Base-by-base conservation (phyloP, 2,329 filamentous ascomycete genomes). In the Gyromitra esculenta region DNA sequence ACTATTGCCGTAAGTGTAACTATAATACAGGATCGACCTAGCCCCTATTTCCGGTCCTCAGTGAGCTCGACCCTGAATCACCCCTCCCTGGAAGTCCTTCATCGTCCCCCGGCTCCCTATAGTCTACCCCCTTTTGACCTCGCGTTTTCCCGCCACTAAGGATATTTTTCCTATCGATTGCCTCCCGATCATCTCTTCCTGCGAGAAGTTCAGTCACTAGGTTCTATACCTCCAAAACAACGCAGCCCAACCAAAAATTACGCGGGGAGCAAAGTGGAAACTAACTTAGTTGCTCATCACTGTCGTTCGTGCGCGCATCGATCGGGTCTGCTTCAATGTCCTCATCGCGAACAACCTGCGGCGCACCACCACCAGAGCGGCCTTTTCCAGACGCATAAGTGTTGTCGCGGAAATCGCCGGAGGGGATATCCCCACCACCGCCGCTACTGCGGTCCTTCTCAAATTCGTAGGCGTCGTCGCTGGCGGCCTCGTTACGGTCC, bases 121-220 rank as follows among this genome's bases (percentile, higher is more conserved):
- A 76, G 35, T 67, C 41, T 59, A 66, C 59, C 18, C 45, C 57
- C 31, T 18, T 25, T 8, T 37, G 45, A n/a, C 48, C 60, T 50
- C 74, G 62, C 11, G 62, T 73, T 7, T 50, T 31, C 9, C 25
- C 35, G n/a, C 62, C 59, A 5, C 60, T 35, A 2, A 68, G 8
- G 21, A 73, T 73, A n/a, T 68, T 73, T 11, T 39, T 25, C 21
- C 21, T 48, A 50, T 68, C 52, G 21, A 73, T 73, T 13, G 62
- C 69, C 69, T 73, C 74, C 5, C 60, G 50, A 1, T 73, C 74
- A 62, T 73, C 69, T 9, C 69, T 25, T 52, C n/a, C 74, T 76
- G 54, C 4, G 52, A 13, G 60, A 52, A 18, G 9, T 9, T 57
- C 25, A 67, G 41, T 18, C 13, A 25, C 11, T 21, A 11, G 43